Percentiles rank a stretch among this genome's conserved stretches.
Conservation (phyloP, 2,329 filamentous ascomycete genomes). For the Coniella lustricola region DNA sequence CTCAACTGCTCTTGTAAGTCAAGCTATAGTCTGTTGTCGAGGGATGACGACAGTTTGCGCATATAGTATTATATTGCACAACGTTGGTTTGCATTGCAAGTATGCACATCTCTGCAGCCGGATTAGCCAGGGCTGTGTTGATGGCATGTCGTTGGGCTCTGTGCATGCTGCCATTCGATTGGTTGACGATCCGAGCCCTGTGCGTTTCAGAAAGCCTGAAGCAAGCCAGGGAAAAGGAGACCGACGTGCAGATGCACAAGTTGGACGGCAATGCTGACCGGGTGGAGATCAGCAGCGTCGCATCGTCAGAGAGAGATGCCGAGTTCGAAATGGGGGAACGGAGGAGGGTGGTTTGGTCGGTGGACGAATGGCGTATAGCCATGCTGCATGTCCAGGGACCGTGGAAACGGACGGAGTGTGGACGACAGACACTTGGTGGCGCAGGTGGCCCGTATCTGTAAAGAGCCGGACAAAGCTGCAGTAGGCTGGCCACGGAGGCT, state of each 20-base stretch:
- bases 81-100: not conserved
- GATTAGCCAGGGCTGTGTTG: not conserved
- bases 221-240: slow-evolving; percentile 6
- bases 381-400: not conserved
- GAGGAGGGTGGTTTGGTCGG: slow-evolving; percentile 1
- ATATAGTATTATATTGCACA: not conserved
- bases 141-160: slow-evolving; percentile 6
- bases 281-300: not conserved
- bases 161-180: slow-evolving; percentile 4
- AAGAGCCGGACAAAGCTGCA: no score
- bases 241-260: not conserved
- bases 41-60: not conserved
- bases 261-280: not conserved
- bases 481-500: no score
- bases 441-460: not conserved
- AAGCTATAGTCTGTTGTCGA: not conserved
- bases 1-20: no score
- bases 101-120: not conserved
- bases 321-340: not conserved
- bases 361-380: not conserved
- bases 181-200: slow-evolving; percentile 6
- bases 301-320: no score
- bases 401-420: not conserved
- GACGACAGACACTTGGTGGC: not conserved
- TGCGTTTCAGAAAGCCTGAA: slow-evolving; percentile 16